A percentile compares a stretch with the other conserved stretches of the same genome.
These are phyloP conservation scores for Calonectria hongkongensis DNA, from an alignment of 2,329 filamentous ascomycete species.

Conservation along the genomic window DNA sequence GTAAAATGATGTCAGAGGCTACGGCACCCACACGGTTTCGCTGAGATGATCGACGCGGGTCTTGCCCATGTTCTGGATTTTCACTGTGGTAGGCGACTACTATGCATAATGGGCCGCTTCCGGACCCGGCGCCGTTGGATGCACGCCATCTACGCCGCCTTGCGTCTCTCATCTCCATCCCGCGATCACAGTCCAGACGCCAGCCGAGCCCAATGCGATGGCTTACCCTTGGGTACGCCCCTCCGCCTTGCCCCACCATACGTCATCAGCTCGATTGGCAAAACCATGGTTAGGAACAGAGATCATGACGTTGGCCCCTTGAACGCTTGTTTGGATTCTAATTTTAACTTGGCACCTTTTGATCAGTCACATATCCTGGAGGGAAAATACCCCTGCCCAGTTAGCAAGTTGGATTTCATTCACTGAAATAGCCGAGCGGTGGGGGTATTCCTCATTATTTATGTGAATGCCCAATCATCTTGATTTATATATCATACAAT, in stretches of 20 bases:
- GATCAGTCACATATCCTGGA: background rate
- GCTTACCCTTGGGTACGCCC: constrained; percentile 16
- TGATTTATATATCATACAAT: constrained; percentile 10
- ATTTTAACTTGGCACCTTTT: background rate
- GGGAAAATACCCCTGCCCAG: background rate
- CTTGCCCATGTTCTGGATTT: constrained; percentile 17
- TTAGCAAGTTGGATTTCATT: background rate
- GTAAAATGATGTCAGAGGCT: constrained; percentile 46
- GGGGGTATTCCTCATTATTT: background rate
- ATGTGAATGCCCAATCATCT: constrained; percentile 1
- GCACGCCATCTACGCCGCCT: constrained; percentile 30
- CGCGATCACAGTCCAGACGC: constrained; percentile 10
- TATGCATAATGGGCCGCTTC: constrained; percentile 22
- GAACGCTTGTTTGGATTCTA: background rate
- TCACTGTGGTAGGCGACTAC: constrained; percentile 13
- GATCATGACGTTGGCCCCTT: constrained; percentile 29
- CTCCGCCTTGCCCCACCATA: constrained; percentile 48
- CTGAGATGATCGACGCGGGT: constrained; percentile 24
- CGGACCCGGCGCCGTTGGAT: constrained; percentile 23
- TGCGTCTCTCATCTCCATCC: constrained; percentile 20
- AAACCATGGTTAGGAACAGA: constrained; percentile 30
- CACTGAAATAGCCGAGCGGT: background rate
- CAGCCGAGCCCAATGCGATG: constrained; percentile 9
- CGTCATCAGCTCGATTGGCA: constrained; percentile 46
- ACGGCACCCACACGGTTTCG: background rate